Base-by-base conservation (phyloP, 148 eudicot species). In the Pouteria glomerata region DNA sequence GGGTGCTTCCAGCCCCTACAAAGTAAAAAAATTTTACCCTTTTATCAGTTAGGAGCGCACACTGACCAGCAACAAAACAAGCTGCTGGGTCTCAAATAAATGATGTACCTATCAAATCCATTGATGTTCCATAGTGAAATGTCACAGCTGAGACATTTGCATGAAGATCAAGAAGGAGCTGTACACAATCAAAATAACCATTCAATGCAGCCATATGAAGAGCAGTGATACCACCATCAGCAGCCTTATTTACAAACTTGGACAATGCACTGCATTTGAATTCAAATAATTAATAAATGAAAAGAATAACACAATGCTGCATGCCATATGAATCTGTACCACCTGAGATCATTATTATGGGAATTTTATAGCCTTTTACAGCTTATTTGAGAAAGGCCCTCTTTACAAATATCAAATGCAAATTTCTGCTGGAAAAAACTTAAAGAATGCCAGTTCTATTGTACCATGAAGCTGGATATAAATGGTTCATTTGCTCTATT, bases 201-300 rank as follows among this genome's bases (percentile, higher is more conserved):
- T 95, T 91, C 70, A 95, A 80, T n/a, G 96, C 96, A 77, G 97
- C 97, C 96, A 95, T 95, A 70, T 95, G 99, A 75, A 95, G 99
- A 73, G 99, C 94, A 42, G 99, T 95, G 72, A 89, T 88, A 72
- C 99, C 99, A 84, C 97, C 96, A 82, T 95, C 99, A 70, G 99
- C 96, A 73, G 94, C 91, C 81, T 90, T 91, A 78, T 89, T 95
- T 73, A 95, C 89, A 82, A 89, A 95, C 80, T 85, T 91, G 52
- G 85, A 82, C 83, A 95, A 74, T 44, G 91, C 93, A 81, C 98
- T 94, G 90, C 72, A 81, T 72, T 50, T 47, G 34, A 33, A 67
- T 23, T 61, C 48, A 10, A 68, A 68, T 29, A 66, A 51, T 50
- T 44, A 24, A 29, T 26, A 50, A 68, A 14, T 21, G 29, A 48